These are phyloP conservation scores for Rhinocladiella mackenziei DNA, from an alignment of 2,329 filamentous ascomycete species.

Conservation along the genomic window DNA sequence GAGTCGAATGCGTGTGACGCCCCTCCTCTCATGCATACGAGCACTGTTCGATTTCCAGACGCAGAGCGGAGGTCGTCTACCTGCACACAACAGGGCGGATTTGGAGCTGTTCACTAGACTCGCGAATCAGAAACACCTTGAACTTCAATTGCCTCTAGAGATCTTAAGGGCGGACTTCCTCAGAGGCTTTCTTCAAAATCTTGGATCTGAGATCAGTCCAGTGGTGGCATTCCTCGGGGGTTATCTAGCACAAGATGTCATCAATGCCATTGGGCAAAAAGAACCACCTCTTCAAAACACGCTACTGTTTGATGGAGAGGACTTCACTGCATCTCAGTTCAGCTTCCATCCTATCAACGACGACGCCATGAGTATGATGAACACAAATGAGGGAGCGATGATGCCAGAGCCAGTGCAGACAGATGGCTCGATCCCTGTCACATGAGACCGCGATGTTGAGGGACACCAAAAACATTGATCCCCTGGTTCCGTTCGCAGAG, in stretches of 20 bases:
- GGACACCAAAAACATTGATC: no score
- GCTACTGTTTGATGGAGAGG: conserved; percentile 82
- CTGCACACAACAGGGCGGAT: conserved; percentile 59
- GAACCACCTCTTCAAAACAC: conserved; percentile 97
- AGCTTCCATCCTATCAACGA: conserved; percentile 67
- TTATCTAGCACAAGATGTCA: conserved; percentile 89
- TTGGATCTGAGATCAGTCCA: conserved; percentile 78
- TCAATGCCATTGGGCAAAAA: conserved; percentile 85
- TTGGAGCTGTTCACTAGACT: conserved; percentile 72
- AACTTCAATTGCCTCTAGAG: conserved; percentile 65
- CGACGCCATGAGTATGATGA: conserved; percentile 23
- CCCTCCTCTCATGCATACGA: conserved; percentile 77
- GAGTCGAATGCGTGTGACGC: conserved; percentile 69
- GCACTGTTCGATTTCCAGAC: conserved; percentile 86
- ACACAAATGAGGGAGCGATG: conserved; percentile 16
- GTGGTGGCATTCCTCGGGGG: conserved; percentile 87
- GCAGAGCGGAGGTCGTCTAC: conserved; percentile 50
- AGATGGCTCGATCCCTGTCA: conserved; percentile 8
- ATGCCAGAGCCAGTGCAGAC: conserved; percentile 16
- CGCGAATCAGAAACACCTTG: conserved; percentile 71
- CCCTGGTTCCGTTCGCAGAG: no score
- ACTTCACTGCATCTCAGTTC: conserved; percentile 73
- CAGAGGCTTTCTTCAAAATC: conserved; percentile 78
- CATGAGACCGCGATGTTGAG: no score
- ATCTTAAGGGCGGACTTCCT: conserved; percentile 69